Evolutionary conservation across 169 alveolate species (phyloP), one percentile per base, ranked within the genome.

Genomic region (Pseudocohnilembus persalinus): DNA sequence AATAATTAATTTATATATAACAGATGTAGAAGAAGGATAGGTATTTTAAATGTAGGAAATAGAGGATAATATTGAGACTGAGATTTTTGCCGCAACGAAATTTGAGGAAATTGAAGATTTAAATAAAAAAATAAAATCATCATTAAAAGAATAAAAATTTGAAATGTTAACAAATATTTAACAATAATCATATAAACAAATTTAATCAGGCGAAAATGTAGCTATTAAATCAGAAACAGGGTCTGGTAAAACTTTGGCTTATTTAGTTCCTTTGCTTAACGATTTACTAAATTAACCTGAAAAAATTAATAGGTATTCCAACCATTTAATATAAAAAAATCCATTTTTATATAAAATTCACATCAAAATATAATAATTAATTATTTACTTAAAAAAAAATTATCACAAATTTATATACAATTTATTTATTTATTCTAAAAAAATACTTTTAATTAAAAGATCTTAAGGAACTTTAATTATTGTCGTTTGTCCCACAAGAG

Each of bases 201-300:
- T 95, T 29, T 86, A 92, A 28, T 86, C 85, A 64, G 83, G 87
- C 34, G 88, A 91, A 81, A 89, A 92, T 76, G 92, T 88, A 20
- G 89, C 89, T 24, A 81, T 94, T 27, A 94, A 94, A 80, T 85
- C 95, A 28, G 97, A 96, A 89, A 96, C 98, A 29, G 98, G 98
- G 0, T 89, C 94, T 74, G 97, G 97, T 16, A 95, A 95, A 88
- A 95, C 98, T 29, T 90, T 96, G 33, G 96, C 97, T 27, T 94
- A 94, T 88, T 83, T 94, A 65, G 93, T 95, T 77, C 98, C 98
- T 31, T 86, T 97, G 15, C 82, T 95, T 32, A 91, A 92, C 64
- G 76, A 90, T 74, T 82, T 95, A 49, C 85, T 90, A 1, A 29
- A 90, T n/a, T 11, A 77, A 85, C 68, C 73, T 90, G 88, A 77